phyloP scores from a whole-genome alignment of 768 basidiomycete genomes.

The Xanthoconium purpureum region DNA sequence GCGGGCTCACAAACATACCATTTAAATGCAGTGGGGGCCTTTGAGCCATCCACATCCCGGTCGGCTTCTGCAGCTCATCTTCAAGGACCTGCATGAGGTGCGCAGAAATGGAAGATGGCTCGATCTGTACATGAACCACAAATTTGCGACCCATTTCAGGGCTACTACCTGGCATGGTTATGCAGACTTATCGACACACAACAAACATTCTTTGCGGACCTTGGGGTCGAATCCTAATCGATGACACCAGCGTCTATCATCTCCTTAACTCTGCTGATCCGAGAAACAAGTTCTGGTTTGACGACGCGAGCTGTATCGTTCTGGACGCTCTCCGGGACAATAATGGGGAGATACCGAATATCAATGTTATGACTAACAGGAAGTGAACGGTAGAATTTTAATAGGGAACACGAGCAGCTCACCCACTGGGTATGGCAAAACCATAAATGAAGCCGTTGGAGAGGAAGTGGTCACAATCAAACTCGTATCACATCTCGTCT shows the following conservation, averaged over 20 bases:
- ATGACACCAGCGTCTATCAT: conserved; percentile 62
- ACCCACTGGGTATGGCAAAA: conserved; percentile 65
- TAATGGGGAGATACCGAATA: conserved; percentile 60
- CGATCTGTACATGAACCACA: conserved; percentile 60
- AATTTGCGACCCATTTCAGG: conserved; percentile 59
- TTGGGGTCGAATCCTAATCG: conserved; percentile 46
- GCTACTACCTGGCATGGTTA: conserved; percentile 39
- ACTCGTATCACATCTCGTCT: conserved; percentile 64
- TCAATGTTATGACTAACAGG: conserved; percentile 52
- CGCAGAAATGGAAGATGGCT: conserved; percentile 50
- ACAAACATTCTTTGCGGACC: conserved; percentile 20
- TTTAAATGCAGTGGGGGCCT: conserved; percentile 57
- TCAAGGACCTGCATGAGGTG: conserved; percentile 66
- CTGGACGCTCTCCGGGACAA: conserved; percentile 53
- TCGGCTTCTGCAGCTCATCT: conserved; percentile 69
- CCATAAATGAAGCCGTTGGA: conserved; percentile 76
- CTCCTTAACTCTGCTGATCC: conserved; percentile 57
- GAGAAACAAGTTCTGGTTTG: conserved; percentile 54
- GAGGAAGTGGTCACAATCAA: conserved; percentile 76
- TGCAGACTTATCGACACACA: neutral
- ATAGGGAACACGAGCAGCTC: conserved; percentile 13
- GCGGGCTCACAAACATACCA: conserved; percentile 70
- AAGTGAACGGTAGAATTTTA: neutral
- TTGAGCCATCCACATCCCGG: conserved; percentile 59
- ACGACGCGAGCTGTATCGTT: conserved; percentile 62